Conservation (phyloP, 2,329 filamentous ascomycete genomes). For the Neofusicoccum sp. region DNA sequence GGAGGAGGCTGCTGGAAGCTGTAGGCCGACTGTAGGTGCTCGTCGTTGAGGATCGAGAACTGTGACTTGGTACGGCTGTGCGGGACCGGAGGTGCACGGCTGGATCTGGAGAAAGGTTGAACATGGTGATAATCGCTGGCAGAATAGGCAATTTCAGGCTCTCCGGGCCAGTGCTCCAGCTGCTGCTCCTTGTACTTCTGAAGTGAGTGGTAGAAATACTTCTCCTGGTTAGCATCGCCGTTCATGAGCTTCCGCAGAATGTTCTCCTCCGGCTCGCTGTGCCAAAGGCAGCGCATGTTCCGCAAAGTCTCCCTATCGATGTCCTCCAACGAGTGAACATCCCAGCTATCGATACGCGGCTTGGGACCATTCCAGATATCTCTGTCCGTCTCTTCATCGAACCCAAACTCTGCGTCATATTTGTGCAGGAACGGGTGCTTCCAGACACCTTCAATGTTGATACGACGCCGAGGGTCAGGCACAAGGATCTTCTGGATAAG, state of each 20-base stretch:
- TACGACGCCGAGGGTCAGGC: constrained; percentile 73
- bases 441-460: constrained; percentile 80
- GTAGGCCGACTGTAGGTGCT: constrained; percentile 49
- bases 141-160: constrained; percentile 72
- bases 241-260: constrained; percentile 65
- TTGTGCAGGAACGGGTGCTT: constrained; percentile 80
- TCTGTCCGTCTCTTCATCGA: constrained; percentile 54
- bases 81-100: not conserved
- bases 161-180: constrained; percentile 78
- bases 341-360: constrained; percentile 61
- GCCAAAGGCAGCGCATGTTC: constrained; percentile 88
- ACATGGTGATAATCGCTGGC: constrained; percentile 77
- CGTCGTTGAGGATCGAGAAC: constrained; percentile 57
- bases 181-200: constrained; percentile 79
- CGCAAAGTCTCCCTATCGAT: constrained; percentile 80
- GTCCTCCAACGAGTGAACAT: constrained; percentile 60
- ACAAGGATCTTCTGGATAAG: constrained; percentile 78
- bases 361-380: constrained; percentile 54
- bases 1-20: constrained; percentile 52
- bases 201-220: constrained; percentile 86
- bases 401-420: constrained; percentile 69
- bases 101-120: constrained; percentile 30
- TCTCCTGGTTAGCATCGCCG: constrained; percentile 73
- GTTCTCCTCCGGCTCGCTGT: constrained; percentile 72
- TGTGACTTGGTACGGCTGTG: constrained; percentile 52